phyloP scores from a whole-genome alignment of 805 yeast species.

The Myxozyma neotropica region DNA sequence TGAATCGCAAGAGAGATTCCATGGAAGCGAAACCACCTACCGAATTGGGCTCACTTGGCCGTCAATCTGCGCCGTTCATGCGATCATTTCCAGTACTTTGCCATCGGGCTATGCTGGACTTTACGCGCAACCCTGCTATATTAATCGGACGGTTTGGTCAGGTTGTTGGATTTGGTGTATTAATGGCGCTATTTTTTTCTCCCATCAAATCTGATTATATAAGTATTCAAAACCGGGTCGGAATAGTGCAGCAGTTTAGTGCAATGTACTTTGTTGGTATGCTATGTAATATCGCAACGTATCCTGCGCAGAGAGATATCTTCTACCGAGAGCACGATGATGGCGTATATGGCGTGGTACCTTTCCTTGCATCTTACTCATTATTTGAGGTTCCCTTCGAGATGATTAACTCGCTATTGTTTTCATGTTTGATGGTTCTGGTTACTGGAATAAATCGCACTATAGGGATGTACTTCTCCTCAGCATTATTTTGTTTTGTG shows the following conservation, averaged over 20 bases:
- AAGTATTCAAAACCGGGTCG: constrained; percentile 69
- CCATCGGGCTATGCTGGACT: constrained; percentile 48
- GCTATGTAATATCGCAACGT: constrained; percentile 73
- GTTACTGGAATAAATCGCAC: constrained; percentile 74
- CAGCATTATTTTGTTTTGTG: constrained; percentile 56
- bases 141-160: constrained; percentile 67
- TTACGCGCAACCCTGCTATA: constrained; percentile 58
- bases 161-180: constrained; percentile 61
- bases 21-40: neutral
- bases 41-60: constrained; percentile 41
- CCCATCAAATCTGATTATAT: constrained; percentile 51
- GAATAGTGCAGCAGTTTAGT: constrained; percentile 72
- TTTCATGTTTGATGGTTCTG: constrained; percentile 64
- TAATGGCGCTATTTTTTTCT: constrained; percentile 69
- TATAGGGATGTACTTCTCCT: constrained; percentile 65
- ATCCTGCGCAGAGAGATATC: constrained; percentile 70
- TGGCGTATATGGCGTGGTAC: constrained; percentile 63
- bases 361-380: constrained; percentile 64
- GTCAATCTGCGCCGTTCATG: constrained; percentile 42
- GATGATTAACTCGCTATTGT: constrained; percentile 57
- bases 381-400: constrained; percentile 71
- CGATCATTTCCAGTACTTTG: constrained; percentile 45
- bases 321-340: constrained; percentile 81
- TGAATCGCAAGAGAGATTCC: neutral
- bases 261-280: constrained; percentile 78